Percentiles rank a stretch among this genome's conserved stretches.
These are phyloP conservation scores for Albifimbria verrucaria DNA, from an alignment of 2,329 filamentous ascomycete species.

Conservation along the genomic window DNA sequence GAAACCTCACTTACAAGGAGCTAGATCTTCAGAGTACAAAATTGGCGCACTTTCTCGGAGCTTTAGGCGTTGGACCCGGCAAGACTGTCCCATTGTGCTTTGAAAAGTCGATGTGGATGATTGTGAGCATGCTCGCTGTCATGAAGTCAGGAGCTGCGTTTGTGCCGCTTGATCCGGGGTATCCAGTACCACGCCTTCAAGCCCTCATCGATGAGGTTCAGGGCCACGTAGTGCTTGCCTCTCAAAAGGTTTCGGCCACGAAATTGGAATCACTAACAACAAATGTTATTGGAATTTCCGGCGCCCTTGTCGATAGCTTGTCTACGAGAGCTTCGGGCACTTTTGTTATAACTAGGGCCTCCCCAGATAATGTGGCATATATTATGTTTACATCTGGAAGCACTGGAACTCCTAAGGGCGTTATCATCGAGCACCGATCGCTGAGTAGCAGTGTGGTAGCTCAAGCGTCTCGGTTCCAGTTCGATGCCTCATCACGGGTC, in stretches of 20 bases:
- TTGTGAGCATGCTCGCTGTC: slow-evolving; percentile 17
- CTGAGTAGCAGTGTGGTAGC: slow-evolving; percentile 5
- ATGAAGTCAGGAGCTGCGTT: slow-evolving; percentile 22
- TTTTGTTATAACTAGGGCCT: too few relatives aligned
- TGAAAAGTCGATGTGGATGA: slow-evolving; percentile 21
- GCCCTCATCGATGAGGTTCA: background rate
- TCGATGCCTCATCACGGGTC: slow-evolving; percentile 10
- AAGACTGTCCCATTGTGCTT: slow-evolving; percentile 25
- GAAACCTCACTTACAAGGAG: background rate
- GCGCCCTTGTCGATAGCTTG: too few relatives aligned
- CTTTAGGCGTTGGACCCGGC: slow-evolving; percentile 10
- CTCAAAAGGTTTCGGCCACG: too few relatives aligned
- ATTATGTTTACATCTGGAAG: slow-evolving; percentile 13
- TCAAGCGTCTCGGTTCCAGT: slow-evolving; percentile 2
- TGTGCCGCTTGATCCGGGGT: slow-evolving; percentile 12
- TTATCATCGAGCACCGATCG: slow-evolving; percentile 9
- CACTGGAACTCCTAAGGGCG: slow-evolving; percentile 11
- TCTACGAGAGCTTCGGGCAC: too few relatives aligned
- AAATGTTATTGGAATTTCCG: too few relatives aligned
- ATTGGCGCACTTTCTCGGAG: background rate
- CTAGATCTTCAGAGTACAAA: background rate
- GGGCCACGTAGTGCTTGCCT: background rate
- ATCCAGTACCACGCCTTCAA: background rate
- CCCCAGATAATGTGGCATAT: too few relatives aligned
- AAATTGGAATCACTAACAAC: too few relatives aligned